phyloP scores from a whole-genome alignment of 2,329 filamentous ascomycete genomes.

The Penicillium psychrosexuale region DNA sequence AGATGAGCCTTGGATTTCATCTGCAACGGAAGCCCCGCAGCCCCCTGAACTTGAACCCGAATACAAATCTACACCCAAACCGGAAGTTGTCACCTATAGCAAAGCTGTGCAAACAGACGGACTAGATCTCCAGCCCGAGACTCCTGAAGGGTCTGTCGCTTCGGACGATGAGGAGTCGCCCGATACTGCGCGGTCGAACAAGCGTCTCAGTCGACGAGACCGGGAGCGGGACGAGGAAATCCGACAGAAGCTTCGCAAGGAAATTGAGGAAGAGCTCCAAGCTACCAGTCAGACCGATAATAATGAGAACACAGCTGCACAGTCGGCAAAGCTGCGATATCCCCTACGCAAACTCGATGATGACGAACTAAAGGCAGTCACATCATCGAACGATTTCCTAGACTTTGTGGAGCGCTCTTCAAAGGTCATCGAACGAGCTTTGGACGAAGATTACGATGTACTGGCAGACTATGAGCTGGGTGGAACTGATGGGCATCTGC shows the following conservation, averaged over 20 bases:
- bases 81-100: constrained; percentile 91
- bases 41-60: constrained; percentile 30
- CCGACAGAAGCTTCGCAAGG: constrained; percentile 74
- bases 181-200: constrained; percentile 56
- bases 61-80: constrained; percentile 44
- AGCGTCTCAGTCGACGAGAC: constrained; percentile 73
- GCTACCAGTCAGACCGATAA: constrained; percentile 55
- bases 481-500: constrained; percentile 66
- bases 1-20: constrained; percentile 65
- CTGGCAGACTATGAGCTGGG: constrained; percentile 89
- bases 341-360: constrained; percentile 74
- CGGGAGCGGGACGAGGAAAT: constrained; percentile 86
- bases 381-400: constrained; percentile 86
- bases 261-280: constrained; percentile 89
- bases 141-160: constrained; percentile 55
- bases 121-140: constrained; percentile 58
- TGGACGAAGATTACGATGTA: constrained; percentile 96
- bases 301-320: constrained; percentile 32
- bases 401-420: constrained; percentile 94
- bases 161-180: constrained; percentile 61
- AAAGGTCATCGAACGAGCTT: constrained; percentile 91
- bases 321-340: constrained; percentile 56
- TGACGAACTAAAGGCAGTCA: constrained; percentile 87
- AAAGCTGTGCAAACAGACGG: constrained; percentile 90
- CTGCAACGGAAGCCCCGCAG: constrained; percentile 72